Base-by-base conservation (phyloP, 768 basidiomycete genomes). In the Tricholoma sp. region DNA sequence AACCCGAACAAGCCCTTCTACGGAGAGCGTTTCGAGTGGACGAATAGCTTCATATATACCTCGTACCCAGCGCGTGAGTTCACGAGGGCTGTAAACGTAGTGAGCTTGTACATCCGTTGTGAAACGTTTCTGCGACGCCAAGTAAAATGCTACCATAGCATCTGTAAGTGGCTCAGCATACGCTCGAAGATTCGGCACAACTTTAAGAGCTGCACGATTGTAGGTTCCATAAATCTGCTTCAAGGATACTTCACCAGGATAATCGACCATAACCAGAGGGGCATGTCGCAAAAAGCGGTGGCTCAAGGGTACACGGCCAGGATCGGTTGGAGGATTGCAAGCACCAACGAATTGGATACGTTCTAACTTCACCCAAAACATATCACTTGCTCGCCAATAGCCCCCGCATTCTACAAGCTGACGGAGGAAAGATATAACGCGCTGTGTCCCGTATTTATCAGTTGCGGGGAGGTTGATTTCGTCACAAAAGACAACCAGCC, bases 301-400 rank as follows among this genome's bases (percentile, higher is more conserved):
- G 58, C 85, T 95, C 57, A 99, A 86, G 32, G 96, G 95, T n/a
- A 98, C 95, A 70, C 97, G 94, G 56, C 97, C 97, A 47, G 97
- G 95, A 74, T 99, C 97, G 15, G 97, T 98, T 3, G 97, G 97
- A 24, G 97, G 97, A 68, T 99, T 99, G 72, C 97, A 99, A 51
- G 97, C 97, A 50, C 97, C 97, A 45, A 99, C 97, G 67, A 99
- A 98, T 70, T 99, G 97, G 58, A 99, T 98, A n/a, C 97, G 85
- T 70, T 98, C 97, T 52, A 99, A 79, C 65, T 88, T 91, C 63
- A 99, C 94, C 95, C 96, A 99, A 12, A 94, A 83, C 84, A 94
- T 91, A 72, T 99, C 97, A 13, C 81, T 82, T 2, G 94, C 83
- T 31, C 97, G 82, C 90, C 95, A 99, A 70, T 91, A 99, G 2